These are phyloP conservation scores for Phytophthora hibernalis DNA, from an alignment of 352 stramenopile genomes.

Conservation along the genomic window DNA sequence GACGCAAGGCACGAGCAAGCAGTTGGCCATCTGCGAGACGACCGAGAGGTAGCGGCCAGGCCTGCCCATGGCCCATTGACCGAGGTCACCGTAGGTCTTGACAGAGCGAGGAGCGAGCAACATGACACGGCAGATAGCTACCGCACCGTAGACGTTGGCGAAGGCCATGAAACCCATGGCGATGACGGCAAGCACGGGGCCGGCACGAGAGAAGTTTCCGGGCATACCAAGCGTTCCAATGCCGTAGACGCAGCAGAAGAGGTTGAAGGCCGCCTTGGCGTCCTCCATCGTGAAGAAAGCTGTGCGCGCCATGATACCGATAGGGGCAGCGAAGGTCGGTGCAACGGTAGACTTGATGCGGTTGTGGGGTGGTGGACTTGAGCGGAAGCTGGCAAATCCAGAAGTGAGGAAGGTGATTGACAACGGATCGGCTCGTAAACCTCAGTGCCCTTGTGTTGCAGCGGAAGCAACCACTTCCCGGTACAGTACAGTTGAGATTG, in stretches of 20 bases:
- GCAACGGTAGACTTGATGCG: too few relatives aligned
- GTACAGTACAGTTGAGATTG: background rate
- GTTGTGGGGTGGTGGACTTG: background rate
- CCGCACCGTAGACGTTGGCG: slow-evolving; percentile 49
- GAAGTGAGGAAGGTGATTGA: background rate
- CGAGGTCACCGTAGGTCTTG: slow-evolving; percentile 62
- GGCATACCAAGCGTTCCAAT: slow-evolving; percentile 69
- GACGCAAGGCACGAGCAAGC: slow-evolving; percentile 47
- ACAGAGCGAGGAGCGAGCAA: slow-evolving; percentile 50
- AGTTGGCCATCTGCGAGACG: slow-evolving; percentile 48
- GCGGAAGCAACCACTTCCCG: background rate
- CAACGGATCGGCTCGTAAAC: background rate
- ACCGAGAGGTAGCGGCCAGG: slow-evolving; percentile 46
- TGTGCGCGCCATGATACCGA: slow-evolving; percentile 30
- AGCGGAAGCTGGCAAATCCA: slow-evolving; percentile 1
- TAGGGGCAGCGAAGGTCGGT: too few relatives aligned
- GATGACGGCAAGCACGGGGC: slow-evolving; percentile 39
- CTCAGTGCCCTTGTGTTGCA: background rate
- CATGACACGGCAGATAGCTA: slow-evolving; percentile 53
- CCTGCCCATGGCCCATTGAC: slow-evolving; percentile 56
- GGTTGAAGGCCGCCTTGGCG: slow-evolving; percentile 47
- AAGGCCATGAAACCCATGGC: slow-evolving; percentile 60
- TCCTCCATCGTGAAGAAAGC: slow-evolving; percentile 59
- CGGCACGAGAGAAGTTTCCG: slow-evolving; percentile 57
- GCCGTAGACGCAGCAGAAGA: slow-evolving; percentile 62